Conservation (phyloP, 768 basidiomycete genomes). For the Tylopilus felleus region DNA sequence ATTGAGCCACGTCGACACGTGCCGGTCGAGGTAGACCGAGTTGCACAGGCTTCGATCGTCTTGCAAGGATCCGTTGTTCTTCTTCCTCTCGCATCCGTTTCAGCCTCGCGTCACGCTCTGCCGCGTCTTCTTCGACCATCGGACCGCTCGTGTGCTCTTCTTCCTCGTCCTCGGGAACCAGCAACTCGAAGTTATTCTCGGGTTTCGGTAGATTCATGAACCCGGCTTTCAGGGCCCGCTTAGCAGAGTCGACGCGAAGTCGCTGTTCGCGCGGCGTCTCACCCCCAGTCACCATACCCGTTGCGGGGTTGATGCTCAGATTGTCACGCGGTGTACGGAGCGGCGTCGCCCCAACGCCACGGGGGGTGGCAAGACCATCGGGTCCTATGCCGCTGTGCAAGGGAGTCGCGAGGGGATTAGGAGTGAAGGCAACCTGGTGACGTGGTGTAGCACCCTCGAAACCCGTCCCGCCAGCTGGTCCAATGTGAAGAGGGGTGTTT, state of each 20-base stretch:
- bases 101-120: slow-evolving; percentile 81
- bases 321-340: slow-evolving; percentile 95
- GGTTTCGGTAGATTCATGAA: slow-evolving; percentile 87
- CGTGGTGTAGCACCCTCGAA: slow-evolving; percentile 96
- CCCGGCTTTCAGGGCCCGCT: slow-evolving; percentile 73
- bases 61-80: slow-evolving; percentile 72
- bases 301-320: slow-evolving; percentile 80
- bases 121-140: slow-evolving; percentile 76
- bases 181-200: slow-evolving; percentile 95
- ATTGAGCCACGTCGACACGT: slow-evolving; percentile 66
- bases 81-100: slow-evolving; percentile 69
- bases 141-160: slow-evolving; percentile 31
- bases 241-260: slow-evolving; percentile 56
- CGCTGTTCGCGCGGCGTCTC: slow-evolving; percentile 78
- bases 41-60: slow-evolving; percentile 80
- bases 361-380: slow-evolving; percentile 53
- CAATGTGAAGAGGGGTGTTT: slow-evolving; percentile 87
- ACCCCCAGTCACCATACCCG: slow-evolving; percentile 50
- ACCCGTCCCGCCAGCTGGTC: slow-evolving; percentile 77
- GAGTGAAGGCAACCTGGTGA: slow-evolving; percentile 86
- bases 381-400: slow-evolving; percentile 46
- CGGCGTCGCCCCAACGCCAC: slow-evolving; percentile 65
- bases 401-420: slow-evolving; percentile 94
- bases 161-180: slow-evolving; percentile 86
- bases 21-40: slow-evolving; percentile 81